phyloP scores from a whole-genome alignment of 108 stramenopile species.

The Tribonema minus region DNA sequence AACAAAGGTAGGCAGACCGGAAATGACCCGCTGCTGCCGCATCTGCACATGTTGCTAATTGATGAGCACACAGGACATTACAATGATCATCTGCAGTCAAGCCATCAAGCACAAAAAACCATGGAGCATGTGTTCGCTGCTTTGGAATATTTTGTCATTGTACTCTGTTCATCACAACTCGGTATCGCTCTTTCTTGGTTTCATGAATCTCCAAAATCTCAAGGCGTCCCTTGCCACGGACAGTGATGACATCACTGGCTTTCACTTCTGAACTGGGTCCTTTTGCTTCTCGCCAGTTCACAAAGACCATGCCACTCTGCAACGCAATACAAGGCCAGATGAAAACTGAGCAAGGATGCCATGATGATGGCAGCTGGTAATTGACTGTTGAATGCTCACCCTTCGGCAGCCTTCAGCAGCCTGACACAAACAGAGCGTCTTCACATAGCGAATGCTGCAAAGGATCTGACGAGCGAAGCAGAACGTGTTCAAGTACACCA shows the following conservation, averaged over 20 bases:
- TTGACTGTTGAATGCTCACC: background rate
- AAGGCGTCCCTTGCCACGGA: slow-evolving; percentile 25
- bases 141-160: no score
- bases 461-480: background rate
- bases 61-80: no score
- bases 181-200: slow-evolving; percentile 29
- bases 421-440: background rate
- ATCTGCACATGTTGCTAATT: no score
- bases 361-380: no score
- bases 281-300: slow-evolving; percentile 25
- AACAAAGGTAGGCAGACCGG: no score
- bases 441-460: background rate
- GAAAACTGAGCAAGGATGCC: background rate
- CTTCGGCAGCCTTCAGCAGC: background rate
- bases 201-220: slow-evolving; percentile 1
- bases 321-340: background rate
- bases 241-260: slow-evolving; percentile 20
- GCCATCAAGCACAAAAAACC: no score
- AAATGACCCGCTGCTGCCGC: no score
- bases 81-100: no score
- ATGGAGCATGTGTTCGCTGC: no score
- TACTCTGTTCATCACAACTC: background rate
- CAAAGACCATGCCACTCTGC: slow-evolving; percentile 16
- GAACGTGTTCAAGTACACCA: background rate
- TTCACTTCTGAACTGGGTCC: background rate